Base-by-base conservation (phyloP, 2,329 filamentous ascomycete genomes). In the Claviceps sorghi region DNA sequence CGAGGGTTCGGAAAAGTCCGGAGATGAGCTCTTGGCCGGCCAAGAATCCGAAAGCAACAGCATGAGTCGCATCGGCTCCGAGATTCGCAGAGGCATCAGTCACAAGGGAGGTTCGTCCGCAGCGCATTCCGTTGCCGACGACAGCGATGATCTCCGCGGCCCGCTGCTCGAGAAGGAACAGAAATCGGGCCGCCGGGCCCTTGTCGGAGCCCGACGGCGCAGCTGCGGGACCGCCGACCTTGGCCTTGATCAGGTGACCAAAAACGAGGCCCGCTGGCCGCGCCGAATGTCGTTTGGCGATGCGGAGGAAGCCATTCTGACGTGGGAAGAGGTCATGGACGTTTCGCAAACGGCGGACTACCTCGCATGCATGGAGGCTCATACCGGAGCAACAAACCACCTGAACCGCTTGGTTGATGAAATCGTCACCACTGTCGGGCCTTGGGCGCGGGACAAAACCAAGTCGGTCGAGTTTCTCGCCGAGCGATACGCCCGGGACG, bases 271-370 rank as follows among this genome's bases (percentile, higher is more conserved):
- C 30, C 78, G 78, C 53, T 87, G 83, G 78, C 79, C 84, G 1
- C 80, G 85, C 1, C 78, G 84, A 44, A 73, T 90, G 56, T 89
- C 85, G 4, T 90, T 90, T 64, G 82, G 83, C 53, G 76, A 83
- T 45, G 86, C 83, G 1, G 84, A 87, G 66, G 83, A 88, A 55
- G 84, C 82, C n/a, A 69, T 90, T 8, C 68, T 89, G 1, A 72
- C 69, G 17, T 89, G 85, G 84, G 70, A 77, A 5, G 74, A 78
- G 48, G 65, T 83, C 29, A 65, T 72, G 4, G 68, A 70, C 52
- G 55, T 75, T 2, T 56, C 58, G 32, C 70, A 73, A 19, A 51
- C 53, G 6, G 52, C 58, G 2, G 58, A 60, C 38, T 61, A 64
- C 41, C 43, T 60, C 13, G 54, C 54, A 19, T 65, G 59, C 11